Evolutionary conservation across 495 filamentous ascomycete species (phyloP).

Genomic region (Aspergillus conjunctus): DNA sequence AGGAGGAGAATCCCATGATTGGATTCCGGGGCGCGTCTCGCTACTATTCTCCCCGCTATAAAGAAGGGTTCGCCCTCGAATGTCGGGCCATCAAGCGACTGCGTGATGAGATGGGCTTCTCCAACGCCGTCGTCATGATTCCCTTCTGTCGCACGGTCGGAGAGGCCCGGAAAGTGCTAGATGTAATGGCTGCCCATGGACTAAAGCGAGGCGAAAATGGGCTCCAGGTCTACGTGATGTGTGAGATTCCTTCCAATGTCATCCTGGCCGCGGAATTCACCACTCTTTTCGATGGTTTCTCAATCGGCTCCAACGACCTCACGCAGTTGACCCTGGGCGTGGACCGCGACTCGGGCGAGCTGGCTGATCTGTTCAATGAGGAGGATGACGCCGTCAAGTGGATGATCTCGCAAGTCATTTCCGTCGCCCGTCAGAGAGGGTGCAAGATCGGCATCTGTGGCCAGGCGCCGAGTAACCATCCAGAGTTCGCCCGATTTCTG

Average conservation of each 20-base stretch:
- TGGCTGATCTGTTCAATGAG: constrained; percentile 38
- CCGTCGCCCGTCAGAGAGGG: constrained; percentile 24
- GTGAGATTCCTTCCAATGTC: constrained; percentile 43
- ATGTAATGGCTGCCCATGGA: constrained; percentile 36
- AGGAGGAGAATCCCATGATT: constrained; percentile 42
- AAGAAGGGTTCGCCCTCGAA: constrained; percentile 40
- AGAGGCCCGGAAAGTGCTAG: constrained; percentile 36
- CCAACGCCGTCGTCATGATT: constrained; percentile 42
- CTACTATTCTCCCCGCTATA: constrained; percentile 41
- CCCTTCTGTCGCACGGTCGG: constrained; percentile 40
- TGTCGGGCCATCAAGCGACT: constrained; percentile 41
- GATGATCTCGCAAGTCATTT: constrained; percentile 38
- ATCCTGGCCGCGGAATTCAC: constrained; percentile 36
- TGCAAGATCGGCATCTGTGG: constrained; percentile 41
- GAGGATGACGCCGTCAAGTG: constrained; percentile 40
- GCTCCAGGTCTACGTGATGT: constrained; percentile 43
- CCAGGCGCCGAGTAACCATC: constrained; percentile 41
- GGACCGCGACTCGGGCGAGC: constrained; percentile 37
- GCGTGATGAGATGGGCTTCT: constrained; percentile 38
- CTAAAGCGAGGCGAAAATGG: constrained; percentile 35
- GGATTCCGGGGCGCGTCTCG: constrained; percentile 43
- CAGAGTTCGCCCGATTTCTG: constrained; percentile 36
- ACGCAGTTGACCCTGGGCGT: constrained; percentile 42
- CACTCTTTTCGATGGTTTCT: constrained; percentile 40
- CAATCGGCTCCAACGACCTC: constrained; percentile 44